A percentile compares a stretch with the other conserved stretches of the same genome.
phyloP scores from a whole-genome alignment of 2,329 filamentous ascomycete genomes.

The Apiospora sp. region DNA sequence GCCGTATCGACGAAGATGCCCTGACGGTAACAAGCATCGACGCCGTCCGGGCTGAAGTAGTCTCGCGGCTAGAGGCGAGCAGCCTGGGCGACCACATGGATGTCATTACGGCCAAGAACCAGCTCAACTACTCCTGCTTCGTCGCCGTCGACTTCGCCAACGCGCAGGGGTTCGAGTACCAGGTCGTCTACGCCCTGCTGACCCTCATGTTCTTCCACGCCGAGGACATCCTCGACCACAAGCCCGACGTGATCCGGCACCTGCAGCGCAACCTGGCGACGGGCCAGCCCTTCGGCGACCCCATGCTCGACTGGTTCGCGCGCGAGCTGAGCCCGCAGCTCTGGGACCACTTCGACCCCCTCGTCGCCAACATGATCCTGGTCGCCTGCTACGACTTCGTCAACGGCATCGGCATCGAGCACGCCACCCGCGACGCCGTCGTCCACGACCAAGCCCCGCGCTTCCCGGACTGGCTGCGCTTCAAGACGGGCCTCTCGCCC shows the following conservation, averaged over 20 bases:
- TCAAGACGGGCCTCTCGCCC: slow-evolving; percentile 29
- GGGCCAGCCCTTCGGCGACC: slow-evolving; percentile 24
- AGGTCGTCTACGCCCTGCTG: slow-evolving; percentile 26
- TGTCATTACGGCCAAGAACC: slow-evolving; percentile 26
- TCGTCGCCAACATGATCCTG: slow-evolving; percentile 29
- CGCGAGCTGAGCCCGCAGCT: slow-evolving; percentile 25
- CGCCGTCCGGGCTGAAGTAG: not conserved
- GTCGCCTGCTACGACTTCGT: slow-evolving; percentile 28
- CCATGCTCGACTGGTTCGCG: slow-evolving; percentile 27
- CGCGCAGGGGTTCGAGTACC: slow-evolving; percentile 27
- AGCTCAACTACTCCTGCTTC: slow-evolving; percentile 26
- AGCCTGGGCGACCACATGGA: slow-evolving; percentile 23
- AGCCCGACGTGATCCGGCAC: slow-evolving; percentile 22
- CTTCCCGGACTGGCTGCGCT: slow-evolving; percentile 28
- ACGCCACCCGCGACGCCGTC: not conserved
- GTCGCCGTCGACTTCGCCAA: slow-evolving; percentile 28
- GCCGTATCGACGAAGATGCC: slow-evolving; percentile 25
- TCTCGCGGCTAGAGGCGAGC: not conserved
- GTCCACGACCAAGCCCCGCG: slow-evolving; percentile 7
- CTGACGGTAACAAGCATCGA: slow-evolving; percentile 25
- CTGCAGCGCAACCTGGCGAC: slow-evolving; percentile 22
- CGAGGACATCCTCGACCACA: slow-evolving; percentile 28
- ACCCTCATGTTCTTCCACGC: slow-evolving; percentile 29
- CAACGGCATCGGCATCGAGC: slow-evolving; percentile 26
- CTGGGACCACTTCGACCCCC: slow-evolving; percentile 27